Conservation (phyloP, 139 green algal species). For the Raphidocelis subcapitata region DNA sequence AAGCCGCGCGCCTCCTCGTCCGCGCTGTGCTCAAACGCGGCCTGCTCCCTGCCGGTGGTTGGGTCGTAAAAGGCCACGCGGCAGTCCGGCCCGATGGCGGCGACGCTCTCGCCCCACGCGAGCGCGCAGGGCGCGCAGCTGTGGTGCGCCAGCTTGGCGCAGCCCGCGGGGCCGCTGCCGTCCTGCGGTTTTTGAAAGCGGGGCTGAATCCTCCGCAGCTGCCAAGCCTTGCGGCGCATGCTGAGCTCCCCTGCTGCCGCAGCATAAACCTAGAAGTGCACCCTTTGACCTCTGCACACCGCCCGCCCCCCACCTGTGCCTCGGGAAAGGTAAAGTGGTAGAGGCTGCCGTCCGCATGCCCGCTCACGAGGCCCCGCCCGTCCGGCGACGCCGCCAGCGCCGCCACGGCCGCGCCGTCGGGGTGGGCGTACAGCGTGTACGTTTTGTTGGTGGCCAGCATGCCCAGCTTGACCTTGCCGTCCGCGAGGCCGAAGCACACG, state of each 20-base stretch:
- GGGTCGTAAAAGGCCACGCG: constrained; percentile 74
- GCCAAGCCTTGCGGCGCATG: no score
- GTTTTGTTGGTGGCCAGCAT: constrained; percentile 75
- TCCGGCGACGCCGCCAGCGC: constrained; percentile 57
- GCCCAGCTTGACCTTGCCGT: constrained; percentile 74
- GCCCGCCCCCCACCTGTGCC: constrained; percentile 33
- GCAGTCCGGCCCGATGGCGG: constrained; percentile 63
- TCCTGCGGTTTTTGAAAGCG: constrained; percentile 2
- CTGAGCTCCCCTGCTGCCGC: no score
- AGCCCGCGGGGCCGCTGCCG: constrained; percentile 15
- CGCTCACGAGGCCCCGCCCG: constrained; percentile 57
- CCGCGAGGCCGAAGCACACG: constrained; percentile 69
- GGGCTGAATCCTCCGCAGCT: no score
- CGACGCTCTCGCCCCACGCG: constrained; percentile 60
- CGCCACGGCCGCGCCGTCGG: constrained; percentile 61
- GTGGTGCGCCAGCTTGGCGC: constrained; percentile 58
- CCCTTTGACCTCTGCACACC: no score
- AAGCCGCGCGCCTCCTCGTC: constrained; percentile 58
- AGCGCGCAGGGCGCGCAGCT: constrained; percentile 63
- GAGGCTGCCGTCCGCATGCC: constrained; percentile 75
- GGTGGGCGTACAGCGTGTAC: constrained; percentile 70
- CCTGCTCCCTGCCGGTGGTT: constrained; percentile 43
- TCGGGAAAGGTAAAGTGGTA: constrained; percentile 69
- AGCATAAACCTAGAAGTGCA: no score
- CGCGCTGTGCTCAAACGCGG: constrained; percentile 64